Percentiles rank a stretch among this genome's conserved stretches.
Evolutionary conservation across 805 yeast genomes (phyloP).

Genomic region (Yamadazyma akitaensis): DNA sequence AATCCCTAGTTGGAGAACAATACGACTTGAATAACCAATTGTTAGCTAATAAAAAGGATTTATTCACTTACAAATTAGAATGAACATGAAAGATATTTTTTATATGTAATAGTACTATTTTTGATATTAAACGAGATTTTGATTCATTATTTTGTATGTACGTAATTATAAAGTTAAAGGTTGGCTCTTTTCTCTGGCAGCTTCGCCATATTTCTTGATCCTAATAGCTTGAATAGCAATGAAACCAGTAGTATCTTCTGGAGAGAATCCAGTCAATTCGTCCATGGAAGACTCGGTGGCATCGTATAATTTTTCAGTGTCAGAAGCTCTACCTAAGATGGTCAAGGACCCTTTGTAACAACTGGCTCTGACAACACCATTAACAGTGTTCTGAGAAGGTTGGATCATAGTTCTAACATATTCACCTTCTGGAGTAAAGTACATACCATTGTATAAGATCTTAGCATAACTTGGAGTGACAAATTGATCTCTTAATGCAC

Average conservation of each 20-base stretch:
- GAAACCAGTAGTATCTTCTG: conserved; percentile 95
- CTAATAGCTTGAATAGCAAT: conserved; percentile 98
- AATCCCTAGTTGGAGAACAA: conserved; percentile 34
- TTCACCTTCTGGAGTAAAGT: conserved; percentile 98
- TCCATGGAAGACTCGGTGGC: conserved; percentile 99
- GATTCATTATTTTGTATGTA: neutral
- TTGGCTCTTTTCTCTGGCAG: conserved; percentile 78
- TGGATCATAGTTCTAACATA: conserved; percentile 89
- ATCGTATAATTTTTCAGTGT: conserved; percentile 94
- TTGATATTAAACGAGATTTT: neutral
- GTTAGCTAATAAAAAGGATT: neutral
- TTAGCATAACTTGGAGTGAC: conserved; percentile 91
- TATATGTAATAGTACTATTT: neutral
- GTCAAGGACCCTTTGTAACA: conserved; percentile 86
- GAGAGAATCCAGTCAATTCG: conserved; percentile 96
- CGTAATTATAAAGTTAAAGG: conserved; percentile 40
- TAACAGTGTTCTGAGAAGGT: conserved; percentile 93
- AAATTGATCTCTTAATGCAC: conserved; percentile 93
- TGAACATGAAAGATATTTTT: neutral
- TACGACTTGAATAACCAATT: conserved; percentile 21
- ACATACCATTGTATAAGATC: conserved; percentile 93
- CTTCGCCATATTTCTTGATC: conserved; percentile 96
- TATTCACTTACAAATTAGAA: conserved; percentile 2
- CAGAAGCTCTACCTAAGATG: conserved; percentile 90
- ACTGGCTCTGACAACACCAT: conserved; percentile 92